Conservation (phyloP, 2,329 filamentous ascomycete species). For the Aspergillus luchuensis region DNA sequence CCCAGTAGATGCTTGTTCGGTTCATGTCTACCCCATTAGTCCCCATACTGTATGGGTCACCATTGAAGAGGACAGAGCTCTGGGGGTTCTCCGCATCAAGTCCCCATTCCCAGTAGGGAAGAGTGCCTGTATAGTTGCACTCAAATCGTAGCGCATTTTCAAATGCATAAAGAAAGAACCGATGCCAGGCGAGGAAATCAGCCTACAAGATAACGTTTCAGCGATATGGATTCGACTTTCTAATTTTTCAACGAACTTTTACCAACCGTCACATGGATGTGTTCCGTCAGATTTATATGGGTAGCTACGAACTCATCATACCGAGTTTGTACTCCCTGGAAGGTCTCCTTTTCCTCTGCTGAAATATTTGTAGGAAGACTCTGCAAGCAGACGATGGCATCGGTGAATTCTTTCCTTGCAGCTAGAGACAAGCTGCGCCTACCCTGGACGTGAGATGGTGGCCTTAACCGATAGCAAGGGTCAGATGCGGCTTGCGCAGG, state of each 20-base stretch:
- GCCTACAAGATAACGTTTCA: neutral
- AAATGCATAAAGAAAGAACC: constrained; percentile 4
- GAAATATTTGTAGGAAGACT: neutral
- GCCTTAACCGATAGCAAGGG: neutral
- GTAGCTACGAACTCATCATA: constrained; percentile 5
- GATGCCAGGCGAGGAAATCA: constrained; percentile 15
- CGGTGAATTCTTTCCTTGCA: neutral
- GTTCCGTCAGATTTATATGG: neutral
- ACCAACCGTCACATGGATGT: neutral
- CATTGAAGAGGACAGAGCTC: constrained; percentile 9
- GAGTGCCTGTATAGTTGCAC: constrained; percentile 10
- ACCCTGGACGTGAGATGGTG: neutral
- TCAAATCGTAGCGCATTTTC: constrained; percentile 7
- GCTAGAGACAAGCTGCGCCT: neutral
- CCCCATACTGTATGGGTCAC: constrained; percentile 1
- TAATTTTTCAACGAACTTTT: neutral
- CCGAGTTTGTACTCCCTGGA: neutral
- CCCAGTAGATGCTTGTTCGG: neutral
- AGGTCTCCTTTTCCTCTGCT: neutral
- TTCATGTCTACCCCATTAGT: constrained; percentile 2
- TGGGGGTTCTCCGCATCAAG: neutral
- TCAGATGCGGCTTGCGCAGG: neutral
- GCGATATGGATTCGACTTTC: no score
- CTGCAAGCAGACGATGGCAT: neutral
- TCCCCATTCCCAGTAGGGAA: constrained; percentile 12